Percentiles rank a stretch among this genome's conserved stretches.
Conservation (phyloP, 345 rosid species). For the Tarenaya hassleriana region DNA sequence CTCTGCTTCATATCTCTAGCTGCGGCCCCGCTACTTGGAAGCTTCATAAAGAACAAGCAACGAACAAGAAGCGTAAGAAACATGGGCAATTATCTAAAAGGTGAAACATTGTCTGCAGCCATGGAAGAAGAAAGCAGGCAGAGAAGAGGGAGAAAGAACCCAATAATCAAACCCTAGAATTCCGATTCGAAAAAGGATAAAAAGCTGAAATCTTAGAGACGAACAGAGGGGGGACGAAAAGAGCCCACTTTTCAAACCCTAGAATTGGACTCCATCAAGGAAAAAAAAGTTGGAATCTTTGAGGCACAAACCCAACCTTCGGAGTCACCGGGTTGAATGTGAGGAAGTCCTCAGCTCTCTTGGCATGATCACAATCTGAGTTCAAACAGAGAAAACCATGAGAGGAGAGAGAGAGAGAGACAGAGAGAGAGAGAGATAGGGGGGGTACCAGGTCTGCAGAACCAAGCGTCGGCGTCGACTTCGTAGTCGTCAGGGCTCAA, state of each 20-base stretch:
- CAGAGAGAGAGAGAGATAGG: neutral
- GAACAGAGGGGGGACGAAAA: no score
- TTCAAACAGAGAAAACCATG: neutral
- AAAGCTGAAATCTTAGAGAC: constrained; percentile 1
- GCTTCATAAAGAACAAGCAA: no score
- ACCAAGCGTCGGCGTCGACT: constrained; percentile 58
- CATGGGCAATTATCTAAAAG: no score
- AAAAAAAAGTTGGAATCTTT: neutral
- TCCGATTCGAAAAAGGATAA: constrained; percentile 12
- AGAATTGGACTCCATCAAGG: neutral
- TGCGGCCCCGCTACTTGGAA: no score
- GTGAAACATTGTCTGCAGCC: no score
- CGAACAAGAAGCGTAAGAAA: no score
- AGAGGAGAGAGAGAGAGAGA: neutral
- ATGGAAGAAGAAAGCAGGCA: no score
- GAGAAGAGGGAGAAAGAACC: no score
- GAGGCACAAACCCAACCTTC: constrained; percentile 20
- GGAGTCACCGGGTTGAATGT: constrained; percentile 37
- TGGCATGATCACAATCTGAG: constrained; percentile 82
- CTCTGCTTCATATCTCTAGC: no score
- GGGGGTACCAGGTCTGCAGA: constrained; percentile 69
- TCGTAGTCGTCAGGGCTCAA: constrained; percentile 32
- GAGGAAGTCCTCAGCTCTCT: constrained; percentile 65
- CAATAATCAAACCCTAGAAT: no score
- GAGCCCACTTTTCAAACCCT: no score